phyloP scores from a whole-genome alignment of 2,329 filamentous ascomycete species.

The Geosmithia morbida region DNA sequence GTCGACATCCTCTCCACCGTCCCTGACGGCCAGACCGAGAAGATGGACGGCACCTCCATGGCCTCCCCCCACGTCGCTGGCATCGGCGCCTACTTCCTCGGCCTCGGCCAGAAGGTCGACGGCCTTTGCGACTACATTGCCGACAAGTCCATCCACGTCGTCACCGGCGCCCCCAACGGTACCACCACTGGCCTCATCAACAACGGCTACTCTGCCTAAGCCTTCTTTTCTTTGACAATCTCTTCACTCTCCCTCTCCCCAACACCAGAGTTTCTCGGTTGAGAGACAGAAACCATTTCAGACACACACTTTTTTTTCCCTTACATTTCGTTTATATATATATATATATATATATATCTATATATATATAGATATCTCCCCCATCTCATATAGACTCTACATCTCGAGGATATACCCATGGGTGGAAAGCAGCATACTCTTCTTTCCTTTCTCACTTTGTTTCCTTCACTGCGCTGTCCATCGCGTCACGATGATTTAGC shows the following conservation, averaged over 20 bases:
- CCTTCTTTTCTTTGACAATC: not conserved
- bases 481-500: not conserved
- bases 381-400: not conserved
- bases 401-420: not conserved
- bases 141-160: slow-evolving; percentile 20
- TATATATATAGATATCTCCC: not conserved
- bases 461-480: not conserved
- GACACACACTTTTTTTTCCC: not conserved
- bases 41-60: slow-evolving; percentile 37
- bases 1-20: slow-evolving; percentile 28
- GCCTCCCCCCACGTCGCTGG: slow-evolving; percentile 48
- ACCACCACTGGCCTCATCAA: slow-evolving; percentile 19
- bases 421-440: not conserved
- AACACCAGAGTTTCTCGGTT: too few species aligned
- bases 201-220: slow-evolving; percentile 9
- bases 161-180: slow-evolving; percentile 17
- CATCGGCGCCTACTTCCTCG: slow-evolving; percentile 46
- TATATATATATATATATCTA: too few species aligned
- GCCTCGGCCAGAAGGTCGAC: slow-evolving; percentile 21
- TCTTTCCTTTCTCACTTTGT: not conserved
- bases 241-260: too few species aligned
- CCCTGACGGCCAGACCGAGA: slow-evolving; percentile 26
- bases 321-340: not conserved
- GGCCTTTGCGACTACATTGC: slow-evolving; percentile 26
- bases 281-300: not conserved